Evolutionary conservation across 2,329 filamentous ascomycete genomes (phyloP).

Genomic region (Epichloe uncinata): DNA sequence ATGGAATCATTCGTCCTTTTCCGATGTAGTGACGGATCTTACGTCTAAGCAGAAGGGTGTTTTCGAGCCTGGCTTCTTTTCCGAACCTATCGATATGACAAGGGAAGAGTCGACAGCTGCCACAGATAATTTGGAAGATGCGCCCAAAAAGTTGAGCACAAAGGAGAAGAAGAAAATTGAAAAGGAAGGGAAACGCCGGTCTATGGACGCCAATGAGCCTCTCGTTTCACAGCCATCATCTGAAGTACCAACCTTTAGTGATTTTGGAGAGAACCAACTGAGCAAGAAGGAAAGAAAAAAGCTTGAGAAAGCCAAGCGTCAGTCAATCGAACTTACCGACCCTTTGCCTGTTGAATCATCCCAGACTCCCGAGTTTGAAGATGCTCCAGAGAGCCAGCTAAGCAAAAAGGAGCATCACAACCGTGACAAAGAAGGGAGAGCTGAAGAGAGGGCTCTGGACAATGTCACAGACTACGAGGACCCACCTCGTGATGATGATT

Average conservation of each 20-base stretch:
- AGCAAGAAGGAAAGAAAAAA: conserved; percentile 37
- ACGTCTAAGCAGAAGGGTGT: conserved; percentile 7
- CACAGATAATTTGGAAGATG: conserved; percentile 13
- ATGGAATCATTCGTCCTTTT: conserved; percentile 36
- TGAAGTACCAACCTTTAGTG: conserved; percentile 8
- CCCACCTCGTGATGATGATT: conserved; percentile 7
- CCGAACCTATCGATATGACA: conserved; percentile 34
- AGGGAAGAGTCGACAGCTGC: conserved; percentile 14
- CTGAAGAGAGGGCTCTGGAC: conserved; percentile 12
- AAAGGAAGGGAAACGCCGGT: conserved; percentile 23
- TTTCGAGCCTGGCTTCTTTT: conserved; percentile 29
- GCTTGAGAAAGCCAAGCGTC: conserved; percentile 23
- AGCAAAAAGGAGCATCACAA: conserved; percentile 26
- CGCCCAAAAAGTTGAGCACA: conserved; percentile 26
- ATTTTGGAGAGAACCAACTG: conserved; percentile 16
- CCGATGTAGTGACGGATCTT: conserved; percentile 33
- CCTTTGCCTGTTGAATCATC: conserved; percentile 2
- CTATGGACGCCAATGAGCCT: conserved; percentile 13
- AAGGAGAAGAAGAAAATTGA: conserved; percentile 37
- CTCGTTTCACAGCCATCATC: neutral
- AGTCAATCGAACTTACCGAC: conserved; percentile 6
- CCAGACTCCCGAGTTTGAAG: conserved; percentile 10
- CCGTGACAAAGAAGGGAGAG: conserved; percentile 25
- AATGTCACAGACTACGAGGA: conserved; percentile 13
- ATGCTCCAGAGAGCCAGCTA: conserved; percentile 13